Evolutionary conservation across 768 basidiomycete genomes (phyloP), one percentile per base, ranked within the genome.

Genomic region (Boletus vermiculosoides): DNA sequence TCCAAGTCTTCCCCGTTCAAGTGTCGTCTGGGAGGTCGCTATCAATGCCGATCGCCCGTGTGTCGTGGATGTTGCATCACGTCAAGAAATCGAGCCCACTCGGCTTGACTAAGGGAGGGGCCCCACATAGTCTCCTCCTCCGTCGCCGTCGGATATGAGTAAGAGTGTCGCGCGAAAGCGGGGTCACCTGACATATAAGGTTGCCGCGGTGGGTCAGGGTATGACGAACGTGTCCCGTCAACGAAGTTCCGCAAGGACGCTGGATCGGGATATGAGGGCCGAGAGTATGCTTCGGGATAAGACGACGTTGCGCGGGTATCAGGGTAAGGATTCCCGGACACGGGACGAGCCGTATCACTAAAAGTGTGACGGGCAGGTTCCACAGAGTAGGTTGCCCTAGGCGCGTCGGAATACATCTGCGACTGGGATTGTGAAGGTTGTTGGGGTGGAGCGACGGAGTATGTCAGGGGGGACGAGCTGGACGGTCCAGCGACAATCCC

Each of bases 61-160:
- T 67, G 68, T 55, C 69, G 55, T 53, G 77, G 71, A 16, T 83
- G 80, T 65, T 84, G 78, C 72, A 89, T 78, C 45, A 81, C 85
- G 57, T 88, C 85, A 71, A 90, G 72, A 66, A 83, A 82, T 56
- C 78, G 77, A 40, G 74, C 77, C 86, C 90, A 91, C 71, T 91
- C 90, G 40, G 84, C 83, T 61, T 88, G 85, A 54, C 83, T 88
- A 66, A 92, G 87, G 37, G 85, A 81, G 16, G 88, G 80, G 42
- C 88, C 88, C 88, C 89, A 92, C 77, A 90, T 85, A 33, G 77
- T 77, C 37, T 78, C 74, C 60, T 87, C 85, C 56, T 86, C 86
- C 45, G 82, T 79, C 40, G 63, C 45, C 34, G 67, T 45, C 28
- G 82, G 79, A 54, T 83, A 80, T 34, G 79, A 71, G 30, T 69